Evolutionary conservation across 1,139 yeast species (phyloP).

Genomic region (Schwanniomyces etchellsii): DNA sequence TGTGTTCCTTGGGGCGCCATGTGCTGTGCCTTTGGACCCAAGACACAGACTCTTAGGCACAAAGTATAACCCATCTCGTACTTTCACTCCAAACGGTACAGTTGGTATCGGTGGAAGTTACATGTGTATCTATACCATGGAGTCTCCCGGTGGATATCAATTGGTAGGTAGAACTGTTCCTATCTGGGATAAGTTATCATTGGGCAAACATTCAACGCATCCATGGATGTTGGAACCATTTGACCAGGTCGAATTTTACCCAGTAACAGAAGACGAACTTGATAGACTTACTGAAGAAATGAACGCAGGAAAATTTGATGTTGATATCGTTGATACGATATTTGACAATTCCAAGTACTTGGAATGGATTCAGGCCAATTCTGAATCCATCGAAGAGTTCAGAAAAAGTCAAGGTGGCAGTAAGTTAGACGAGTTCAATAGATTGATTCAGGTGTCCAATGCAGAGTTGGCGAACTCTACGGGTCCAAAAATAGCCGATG

Average conservation of each 20-base stretch:
- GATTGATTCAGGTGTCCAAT: slow-evolving; percentile 77
- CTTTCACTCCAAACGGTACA: slow-evolving; percentile 92
- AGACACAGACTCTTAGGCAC: slow-evolving; percentile 89
- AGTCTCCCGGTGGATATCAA: slow-evolving; percentile 98
- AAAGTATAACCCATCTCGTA: slow-evolving; percentile 93
- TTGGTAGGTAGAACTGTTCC: slow-evolving; percentile 95
- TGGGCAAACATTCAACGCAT: slow-evolving; percentile 63
- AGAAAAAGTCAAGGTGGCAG: slow-evolving; percentile 68
- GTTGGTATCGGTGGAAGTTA: slow-evolving; percentile 98
- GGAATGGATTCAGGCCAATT: slow-evolving; percentile 71
- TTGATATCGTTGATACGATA: slow-evolving; percentile 68
- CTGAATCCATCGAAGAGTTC: slow-evolving; percentile 67
- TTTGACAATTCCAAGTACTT: slow-evolving; percentile 80
- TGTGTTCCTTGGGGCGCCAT: slow-evolving; percentile 95
- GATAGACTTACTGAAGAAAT: slow-evolving; percentile 69
- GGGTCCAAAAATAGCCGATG: slow-evolving; percentile 33
- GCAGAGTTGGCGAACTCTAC: slow-evolving; percentile 56
- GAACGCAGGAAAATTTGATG: slow-evolving; percentile 73
- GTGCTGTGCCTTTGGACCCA: slow-evolving; percentile 97
- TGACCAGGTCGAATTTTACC: slow-evolving; percentile 92
- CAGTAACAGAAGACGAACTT: slow-evolving; percentile 78
- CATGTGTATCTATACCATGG: slow-evolving; percentile 98
- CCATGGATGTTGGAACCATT: slow-evolving; percentile 93
- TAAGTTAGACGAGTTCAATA: slow-evolving; percentile 77
- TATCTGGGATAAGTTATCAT: slow-evolving; percentile 89